Base-by-base conservation (phyloP, 2,329 filamentous ascomycete genomes). In the Ascochyta clinopodiicola region DNA sequence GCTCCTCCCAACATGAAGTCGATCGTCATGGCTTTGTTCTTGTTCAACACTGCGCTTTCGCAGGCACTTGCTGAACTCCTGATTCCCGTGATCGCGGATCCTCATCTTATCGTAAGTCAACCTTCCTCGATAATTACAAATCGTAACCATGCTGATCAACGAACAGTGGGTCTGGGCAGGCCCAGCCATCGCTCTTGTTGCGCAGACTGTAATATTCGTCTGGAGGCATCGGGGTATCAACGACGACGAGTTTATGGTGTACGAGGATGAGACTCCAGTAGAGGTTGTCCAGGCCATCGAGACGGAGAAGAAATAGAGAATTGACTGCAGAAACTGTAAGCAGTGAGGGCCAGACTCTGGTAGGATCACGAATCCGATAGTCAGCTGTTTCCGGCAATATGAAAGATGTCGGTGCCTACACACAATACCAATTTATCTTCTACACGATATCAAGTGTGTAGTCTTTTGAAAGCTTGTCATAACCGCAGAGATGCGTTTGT, bases 151-250 rank as follows among this genome's bases (percentile, higher is more conserved):
- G 5, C 46, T 56, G 10, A 56, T 22, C 4, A 13, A 3, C 5
- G 22, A 9, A 10, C 15, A 60, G 57, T 82, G 79, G 79, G 74
- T 80, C 10, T 82, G 79, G 74, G 79, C 73, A 3, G 82, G 78
- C 21, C 80, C 80, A 3, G 78, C 78, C 2, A 80, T 84, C 39
- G 80, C 78, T 6, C 75, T 83, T 2, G 76, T 73, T 35, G 68
- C 79, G 3, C 78, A 83, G 63, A 81, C 79, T 0, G 63, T 79
- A 24, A 62, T 83, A 48, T 84, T 84, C 64, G 80, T 75, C 69
- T 78, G 75, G 68, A 68, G 75, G 22, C 82, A 83, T 61, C 75
- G 70, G 25, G 66, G 77, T 40, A 65, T 84, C 25, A 80, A 83
- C 45, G 64, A 80, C n/a, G 80, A 82, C 32, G 73, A 74, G n/a